Conservation (phyloP, 208 protist genomes). For the Crithidia fasciculata region DNA sequence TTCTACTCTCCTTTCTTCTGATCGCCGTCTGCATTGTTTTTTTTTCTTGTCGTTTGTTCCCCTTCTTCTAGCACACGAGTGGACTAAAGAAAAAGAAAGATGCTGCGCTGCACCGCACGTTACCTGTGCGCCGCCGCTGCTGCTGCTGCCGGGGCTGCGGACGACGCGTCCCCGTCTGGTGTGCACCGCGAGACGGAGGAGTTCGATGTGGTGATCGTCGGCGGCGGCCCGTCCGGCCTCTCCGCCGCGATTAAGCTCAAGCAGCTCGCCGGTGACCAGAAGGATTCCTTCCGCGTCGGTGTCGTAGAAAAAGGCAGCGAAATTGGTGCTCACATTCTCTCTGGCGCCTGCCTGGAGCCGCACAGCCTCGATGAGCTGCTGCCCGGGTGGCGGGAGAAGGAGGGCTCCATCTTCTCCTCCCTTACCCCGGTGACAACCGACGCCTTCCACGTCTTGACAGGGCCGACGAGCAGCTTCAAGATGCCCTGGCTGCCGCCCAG, state of each 20-base stretch:
- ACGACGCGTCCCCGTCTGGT: background rate
- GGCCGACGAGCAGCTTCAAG: constrained; percentile 50
- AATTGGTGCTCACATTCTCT: constrained; percentile 96
- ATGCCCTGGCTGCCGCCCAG: constrained; percentile 74
- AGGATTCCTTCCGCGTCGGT: constrained; percentile 89
- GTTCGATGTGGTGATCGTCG: constrained; percentile 97
- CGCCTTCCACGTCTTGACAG: constrained; percentile 85
- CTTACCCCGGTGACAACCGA: constrained; percentile 93
- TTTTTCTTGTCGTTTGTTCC: background rate
- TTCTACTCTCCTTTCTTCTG: background rate
- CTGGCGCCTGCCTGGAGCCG: constrained; percentile 97
- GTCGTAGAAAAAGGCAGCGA: constrained; percentile 97
- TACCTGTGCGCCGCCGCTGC: constrained; percentile 41
- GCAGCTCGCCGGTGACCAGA: constrained; percentile 86
- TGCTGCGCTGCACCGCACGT: constrained; percentile 51
- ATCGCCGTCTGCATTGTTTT: background rate
- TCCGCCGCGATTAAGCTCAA: constrained; percentile 96
- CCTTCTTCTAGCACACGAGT: background rate
- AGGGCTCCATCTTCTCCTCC: constrained; percentile 58
- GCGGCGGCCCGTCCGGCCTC: constrained; percentile 95
- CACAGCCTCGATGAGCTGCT: constrained; percentile 96
- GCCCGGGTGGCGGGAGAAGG: constrained; percentile 92
- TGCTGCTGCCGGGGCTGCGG: constrained; percentile 19
- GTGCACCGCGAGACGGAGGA: constrained; percentile 91
- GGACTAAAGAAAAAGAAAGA: constrained; percentile 27